phyloP scores from a whole-genome alignment of 108 stramenopile genomes.

The Cyclotella sp. region DNA sequence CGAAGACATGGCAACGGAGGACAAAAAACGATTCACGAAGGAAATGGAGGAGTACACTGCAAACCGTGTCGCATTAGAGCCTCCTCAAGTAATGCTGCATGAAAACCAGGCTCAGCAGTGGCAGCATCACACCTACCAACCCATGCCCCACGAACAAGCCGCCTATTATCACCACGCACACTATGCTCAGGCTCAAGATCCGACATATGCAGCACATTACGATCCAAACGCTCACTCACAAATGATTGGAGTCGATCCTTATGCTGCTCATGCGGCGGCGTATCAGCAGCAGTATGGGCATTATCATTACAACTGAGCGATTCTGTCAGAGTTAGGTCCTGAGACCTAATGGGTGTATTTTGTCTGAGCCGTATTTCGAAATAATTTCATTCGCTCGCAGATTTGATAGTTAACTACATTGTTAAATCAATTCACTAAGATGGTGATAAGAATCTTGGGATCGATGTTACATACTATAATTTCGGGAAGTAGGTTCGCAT shows the following conservation, averaged over 20 bases:
- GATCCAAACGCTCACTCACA: slow-evolving; percentile 36
- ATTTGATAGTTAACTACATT: no score
- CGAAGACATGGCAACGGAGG: slow-evolving; percentile 85
- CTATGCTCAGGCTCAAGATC: slow-evolving; percentile 19
- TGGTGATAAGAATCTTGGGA: no score
- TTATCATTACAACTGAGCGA: slow-evolving; percentile 45
- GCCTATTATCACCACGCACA: slow-evolving; percentile 7
- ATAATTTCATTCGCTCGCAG: no score
- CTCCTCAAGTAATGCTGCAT: slow-evolving; percentile 25
- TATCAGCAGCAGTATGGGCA: slow-evolving; percentile 46
- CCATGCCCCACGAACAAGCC: slow-evolving; percentile 15
- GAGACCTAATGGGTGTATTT: no score
- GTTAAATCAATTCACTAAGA: no score
- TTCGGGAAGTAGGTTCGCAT: no score
- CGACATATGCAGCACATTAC: slow-evolving; percentile 33
- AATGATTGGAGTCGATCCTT: neutral
- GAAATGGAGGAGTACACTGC: slow-evolving; percentile 88
- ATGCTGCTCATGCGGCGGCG: slow-evolving; percentile 48
- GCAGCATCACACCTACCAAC: slow-evolving; percentile 1
- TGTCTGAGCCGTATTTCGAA: no score
- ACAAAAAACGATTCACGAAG: slow-evolving; percentile 88
- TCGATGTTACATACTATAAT: no score
- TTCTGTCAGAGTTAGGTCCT: no score
- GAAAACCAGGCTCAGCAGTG: slow-evolving; percentile 11
- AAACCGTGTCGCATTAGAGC: slow-evolving; percentile 28